Evolutionary conservation across 192 early-diverging fungal species (phyloP).

Genomic region (Backusella westeae): DNA sequence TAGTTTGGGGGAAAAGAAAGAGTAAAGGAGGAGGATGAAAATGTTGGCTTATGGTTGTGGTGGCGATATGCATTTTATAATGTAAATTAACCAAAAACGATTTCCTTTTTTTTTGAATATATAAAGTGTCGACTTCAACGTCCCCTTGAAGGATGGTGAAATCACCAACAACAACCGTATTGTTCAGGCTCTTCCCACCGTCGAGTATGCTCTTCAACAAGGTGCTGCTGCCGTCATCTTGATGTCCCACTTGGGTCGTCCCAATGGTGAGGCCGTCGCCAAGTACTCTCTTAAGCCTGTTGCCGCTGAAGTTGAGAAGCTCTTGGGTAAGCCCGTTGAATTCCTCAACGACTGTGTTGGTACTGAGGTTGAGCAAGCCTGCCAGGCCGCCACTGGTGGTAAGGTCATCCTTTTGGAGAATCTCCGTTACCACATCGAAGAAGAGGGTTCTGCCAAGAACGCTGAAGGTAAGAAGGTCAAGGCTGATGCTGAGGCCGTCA

Average conservation of each 20-base stretch:
- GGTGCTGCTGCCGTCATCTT: conserved; percentile 88
- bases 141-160: conserved; percentile 88
- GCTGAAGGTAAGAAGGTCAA: conserved; percentile 87
- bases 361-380: conserved; percentile 75
- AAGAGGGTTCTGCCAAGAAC: conserved; percentile 94
- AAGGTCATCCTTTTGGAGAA: conserved; percentile 95
- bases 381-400: conserved; percentile 64
- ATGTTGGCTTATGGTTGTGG: not conserved
- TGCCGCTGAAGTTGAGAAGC: conserved; percentile 73
- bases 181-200: conserved; percentile 89
- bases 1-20: not conserved
- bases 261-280: conserved; percentile 82
- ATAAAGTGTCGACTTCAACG: conserved; percentile 95
- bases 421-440: conserved; percentile 97
- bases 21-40: not conserved
- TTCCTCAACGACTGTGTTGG: conserved; percentile 97
- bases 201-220: conserved; percentile 86
- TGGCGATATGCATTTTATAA: not conserved
- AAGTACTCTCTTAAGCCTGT: conserved; percentile 96
- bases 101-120: conserved; percentile 9
- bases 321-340: conserved; percentile 79
- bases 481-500: conserved; percentile 77
- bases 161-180: conserved; percentile 99
- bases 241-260: conserved; percentile 97
- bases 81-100: conserved; percentile 6